phyloP scores from a whole-genome alignment of 352 stramenopile species.

The Phytophthora podocarpi region DNA sequence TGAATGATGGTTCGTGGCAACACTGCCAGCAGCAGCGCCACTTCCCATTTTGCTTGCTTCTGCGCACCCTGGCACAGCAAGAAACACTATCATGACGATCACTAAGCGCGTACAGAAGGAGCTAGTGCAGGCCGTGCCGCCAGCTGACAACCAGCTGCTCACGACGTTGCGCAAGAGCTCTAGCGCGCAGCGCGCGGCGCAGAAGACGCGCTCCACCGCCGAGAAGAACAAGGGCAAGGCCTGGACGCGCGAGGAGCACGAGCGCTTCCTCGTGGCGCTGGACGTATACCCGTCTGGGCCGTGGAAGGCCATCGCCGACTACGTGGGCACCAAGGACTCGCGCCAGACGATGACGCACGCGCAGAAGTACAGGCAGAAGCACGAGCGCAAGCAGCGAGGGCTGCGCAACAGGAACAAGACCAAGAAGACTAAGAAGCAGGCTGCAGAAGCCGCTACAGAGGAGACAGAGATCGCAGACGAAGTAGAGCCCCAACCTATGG shows the following conservation, averaged over 20 bases:
- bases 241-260: constrained; percentile 61
- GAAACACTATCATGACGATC: constrained; percentile 49
- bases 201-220: constrained; percentile 29
- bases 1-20: too few relatives aligned
- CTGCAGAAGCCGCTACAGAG: neutral
- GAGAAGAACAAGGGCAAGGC: constrained; percentile 61
- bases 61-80: neutral
- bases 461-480: constrained; percentile 4
- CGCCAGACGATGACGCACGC: constrained; percentile 93
- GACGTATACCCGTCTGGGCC: constrained; percentile 59
- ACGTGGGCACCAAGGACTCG: constrained; percentile 70
- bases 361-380: constrained; percentile 84
- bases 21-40: neutral
- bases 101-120: constrained; percentile 65
- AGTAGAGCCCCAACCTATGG: neutral
- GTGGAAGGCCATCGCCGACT: constrained; percentile 67
- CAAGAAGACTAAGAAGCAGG: constrained; percentile 23
- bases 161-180: constrained; percentile 27
- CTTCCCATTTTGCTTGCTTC: constrained; percentile 27
- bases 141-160: constrained; percentile 33
- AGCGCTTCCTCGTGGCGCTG: constrained; percentile 62
- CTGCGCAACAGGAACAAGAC: constrained; percentile 49
- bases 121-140: constrained; percentile 47
- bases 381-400: constrained; percentile 55
- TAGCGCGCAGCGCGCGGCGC: constrained; percentile 1